phyloP scores from a whole-genome alignment of 1,284 basidiomycete species.

The Irpex rosettiformis region DNA sequence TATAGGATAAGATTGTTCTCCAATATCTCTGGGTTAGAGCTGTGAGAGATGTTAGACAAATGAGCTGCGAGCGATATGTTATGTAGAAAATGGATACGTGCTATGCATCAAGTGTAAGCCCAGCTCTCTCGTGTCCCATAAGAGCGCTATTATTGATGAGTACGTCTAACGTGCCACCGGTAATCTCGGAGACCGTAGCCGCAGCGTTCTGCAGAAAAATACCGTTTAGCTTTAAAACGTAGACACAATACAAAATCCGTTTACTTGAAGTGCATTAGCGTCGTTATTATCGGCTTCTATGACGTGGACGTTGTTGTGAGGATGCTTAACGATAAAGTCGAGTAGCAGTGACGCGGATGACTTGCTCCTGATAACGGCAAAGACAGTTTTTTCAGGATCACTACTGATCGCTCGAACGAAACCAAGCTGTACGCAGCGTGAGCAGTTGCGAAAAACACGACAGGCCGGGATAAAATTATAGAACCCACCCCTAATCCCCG shows the following conservation, averaged over 20 bases:
- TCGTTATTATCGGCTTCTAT: slow-evolving; percentile 24
- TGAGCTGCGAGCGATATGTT: neutral
- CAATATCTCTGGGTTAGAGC: slow-evolving; percentile 15
- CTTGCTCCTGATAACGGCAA: slow-evolving; percentile 22
- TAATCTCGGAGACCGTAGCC: slow-evolving; percentile 18
- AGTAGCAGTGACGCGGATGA: slow-evolving; percentile 12
- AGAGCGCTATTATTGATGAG: slow-evolving; percentile 29
- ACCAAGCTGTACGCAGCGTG: neutral
- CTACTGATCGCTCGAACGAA: slow-evolving; percentile 4
- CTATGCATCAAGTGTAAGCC: slow-evolving; percentile 3
- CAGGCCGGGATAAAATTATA: neutral
- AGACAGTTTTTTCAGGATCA: slow-evolving; percentile 20
- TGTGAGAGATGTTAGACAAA: neutral
- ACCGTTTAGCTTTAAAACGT: too few relatives aligned
- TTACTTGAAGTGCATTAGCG: slow-evolving; percentile 17
- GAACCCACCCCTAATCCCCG: slow-evolving; percentile 25
- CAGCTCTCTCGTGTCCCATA: neutral
- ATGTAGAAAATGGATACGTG: neutral
- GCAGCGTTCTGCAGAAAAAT: slow-evolving; percentile 12
- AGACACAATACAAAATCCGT: neutral
- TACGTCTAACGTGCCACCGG: slow-evolving; percentile 26
- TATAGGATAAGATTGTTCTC: slow-evolving; percentile 21
- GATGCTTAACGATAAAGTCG: slow-evolving; percentile 4
- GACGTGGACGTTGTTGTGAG: slow-evolving; percentile 24
- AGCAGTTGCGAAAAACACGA: neutral